Conservation (phyloP, 2,329 filamentous ascomycete genomes). For the Talaromyces sp. region DNA sequence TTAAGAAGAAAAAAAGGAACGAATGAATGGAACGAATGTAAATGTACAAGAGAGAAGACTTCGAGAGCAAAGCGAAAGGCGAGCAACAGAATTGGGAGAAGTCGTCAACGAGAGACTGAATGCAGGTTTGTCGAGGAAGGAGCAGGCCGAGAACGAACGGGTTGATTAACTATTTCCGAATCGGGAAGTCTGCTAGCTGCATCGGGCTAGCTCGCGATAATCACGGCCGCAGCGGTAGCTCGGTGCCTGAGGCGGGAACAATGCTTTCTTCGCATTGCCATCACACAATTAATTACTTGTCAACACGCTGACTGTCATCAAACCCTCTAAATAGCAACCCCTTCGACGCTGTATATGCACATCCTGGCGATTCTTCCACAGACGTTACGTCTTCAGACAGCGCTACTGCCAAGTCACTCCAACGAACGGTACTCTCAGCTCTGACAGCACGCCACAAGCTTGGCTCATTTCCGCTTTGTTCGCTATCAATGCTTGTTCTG, state of each 20-base stretch:
- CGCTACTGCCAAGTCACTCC: too few relatives aligned
- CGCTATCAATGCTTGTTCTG: neutral
- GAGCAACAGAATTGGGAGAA: neutral
- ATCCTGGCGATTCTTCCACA: too few relatives aligned
- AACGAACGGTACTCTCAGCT: too few relatives aligned
- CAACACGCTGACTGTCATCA: too few relatives aligned
- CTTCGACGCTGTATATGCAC: too few relatives aligned
- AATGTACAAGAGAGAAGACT: neutral
- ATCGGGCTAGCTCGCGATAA: neutral
- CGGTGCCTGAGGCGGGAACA: constrained; percentile 5
- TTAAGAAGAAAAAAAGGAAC: constrained; percentile 7
- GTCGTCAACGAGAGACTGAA: neutral
- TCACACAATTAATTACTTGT: too few relatives aligned
- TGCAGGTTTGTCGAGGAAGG: neutral
- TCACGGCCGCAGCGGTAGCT: neutral
- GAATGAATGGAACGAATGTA: constrained; percentile 4
- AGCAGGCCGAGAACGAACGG: constrained; percentile 10
- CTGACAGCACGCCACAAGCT: constrained; percentile 4
- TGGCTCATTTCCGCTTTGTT: constrained; percentile 4
- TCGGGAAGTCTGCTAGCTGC: neutral
- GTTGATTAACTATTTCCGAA: neutral
- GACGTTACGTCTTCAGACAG: too few relatives aligned
- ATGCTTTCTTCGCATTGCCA: too few relatives aligned
- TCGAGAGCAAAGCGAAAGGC: neutral
- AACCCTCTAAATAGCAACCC: too few relatives aligned